phyloP scores from a whole-genome alignment of 148 eudicot genomes.

The Spergularia bocconei region DNA sequence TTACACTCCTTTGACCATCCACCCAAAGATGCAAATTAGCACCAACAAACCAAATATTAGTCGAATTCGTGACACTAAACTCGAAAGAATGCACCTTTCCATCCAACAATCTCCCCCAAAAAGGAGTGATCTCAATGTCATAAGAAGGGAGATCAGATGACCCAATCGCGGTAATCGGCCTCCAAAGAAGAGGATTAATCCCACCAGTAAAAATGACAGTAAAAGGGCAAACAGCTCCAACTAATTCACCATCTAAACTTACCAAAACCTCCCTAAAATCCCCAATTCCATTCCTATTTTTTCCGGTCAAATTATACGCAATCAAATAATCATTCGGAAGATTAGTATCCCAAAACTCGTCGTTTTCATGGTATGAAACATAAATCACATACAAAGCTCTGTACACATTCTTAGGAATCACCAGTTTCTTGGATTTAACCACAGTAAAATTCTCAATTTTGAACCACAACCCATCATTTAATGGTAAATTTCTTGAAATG shows the following conservation, averaged over 20 bases:
- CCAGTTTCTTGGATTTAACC: constrained; percentile 36
- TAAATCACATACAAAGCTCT: constrained; percentile 84
- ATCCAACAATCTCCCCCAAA: constrained; percentile 68
- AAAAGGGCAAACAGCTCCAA: constrained; percentile 86
- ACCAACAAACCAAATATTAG: constrained; percentile 84
- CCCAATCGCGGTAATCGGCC: constrained; percentile 78
- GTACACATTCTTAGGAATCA: constrained; percentile 65
- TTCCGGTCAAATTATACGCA: constrained; percentile 46
- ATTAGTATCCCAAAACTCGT: constrained; percentile 83
- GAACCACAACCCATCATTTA: constrained; percentile 94
- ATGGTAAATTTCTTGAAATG: constrained; percentile 61
- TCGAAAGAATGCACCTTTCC: constrained; percentile 53
- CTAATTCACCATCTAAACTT: constrained; percentile 51
- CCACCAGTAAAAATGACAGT: constrained; percentile 90
- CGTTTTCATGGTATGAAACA: constrained; percentile 84
- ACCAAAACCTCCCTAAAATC: constrained; percentile 84
- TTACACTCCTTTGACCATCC: constrained; percentile 43
- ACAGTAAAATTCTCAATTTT: constrained; percentile 56
- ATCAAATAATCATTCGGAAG: constrained; percentile 58
- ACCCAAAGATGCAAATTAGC: constrained; percentile 94
- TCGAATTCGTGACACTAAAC: constrained; percentile 70
- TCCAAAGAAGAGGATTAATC: constrained; percentile 84
- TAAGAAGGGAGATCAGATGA: constrained; percentile 83
- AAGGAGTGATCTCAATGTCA: constrained; percentile 84
- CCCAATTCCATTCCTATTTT: constrained; percentile 52